Percentiles rank a stretch among this genome's conserved stretches.
Evolutionary conservation across 176 grass and related monocot species (phyloP).

Genomic region (Carex pumila): DNA sequence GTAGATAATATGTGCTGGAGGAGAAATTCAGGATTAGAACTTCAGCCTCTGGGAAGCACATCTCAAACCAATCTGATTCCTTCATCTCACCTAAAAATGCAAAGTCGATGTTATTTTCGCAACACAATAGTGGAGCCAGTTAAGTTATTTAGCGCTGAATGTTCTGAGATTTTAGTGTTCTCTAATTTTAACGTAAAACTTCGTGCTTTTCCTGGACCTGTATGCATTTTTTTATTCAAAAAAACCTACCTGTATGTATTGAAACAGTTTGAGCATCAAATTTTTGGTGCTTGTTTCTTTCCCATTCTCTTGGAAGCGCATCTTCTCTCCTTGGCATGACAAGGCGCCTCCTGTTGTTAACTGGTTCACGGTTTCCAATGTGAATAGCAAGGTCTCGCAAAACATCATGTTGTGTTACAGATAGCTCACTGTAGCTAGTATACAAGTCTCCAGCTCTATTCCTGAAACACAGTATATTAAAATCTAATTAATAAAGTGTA

Average conservation of each 20-base stretch:
- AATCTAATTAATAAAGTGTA: background rate
- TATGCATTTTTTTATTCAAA: background rate
- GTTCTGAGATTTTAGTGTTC: background rate
- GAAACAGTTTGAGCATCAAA: slow-evolving; percentile 97
- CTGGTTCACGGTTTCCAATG: slow-evolving; percentile 45
- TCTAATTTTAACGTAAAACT: background rate
- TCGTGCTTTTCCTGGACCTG: background rate
- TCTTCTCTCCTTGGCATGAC: slow-evolving; percentile 92
- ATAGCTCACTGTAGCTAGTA: slow-evolving; percentile 76
- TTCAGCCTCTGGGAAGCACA: slow-evolving; percentile 90
- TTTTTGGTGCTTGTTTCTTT: slow-evolving; percentile 51
- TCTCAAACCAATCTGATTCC: slow-evolving; percentile 89
- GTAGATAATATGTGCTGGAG: slow-evolving; percentile 63
- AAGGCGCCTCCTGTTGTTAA: slow-evolving; percentile 50
- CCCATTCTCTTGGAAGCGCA: slow-evolving; percentile 67
- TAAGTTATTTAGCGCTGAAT: background rate
- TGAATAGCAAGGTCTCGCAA: slow-evolving; percentile 93
- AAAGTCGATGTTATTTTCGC: background rate
- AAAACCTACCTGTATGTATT: slow-evolving; percentile 77
- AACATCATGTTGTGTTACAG: slow-evolving; percentile 88
- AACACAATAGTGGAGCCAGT: background rate
- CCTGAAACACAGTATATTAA: slow-evolving; percentile 26
- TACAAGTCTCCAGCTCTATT: slow-evolving; percentile 89
- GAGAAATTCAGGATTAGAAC: slow-evolving; percentile 92
- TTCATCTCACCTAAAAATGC: slow-evolving; percentile 80